phyloP scores from a whole-genome alignment of 2,329 filamentous ascomycete genomes.

The Geosmithia putterillii region DNA sequence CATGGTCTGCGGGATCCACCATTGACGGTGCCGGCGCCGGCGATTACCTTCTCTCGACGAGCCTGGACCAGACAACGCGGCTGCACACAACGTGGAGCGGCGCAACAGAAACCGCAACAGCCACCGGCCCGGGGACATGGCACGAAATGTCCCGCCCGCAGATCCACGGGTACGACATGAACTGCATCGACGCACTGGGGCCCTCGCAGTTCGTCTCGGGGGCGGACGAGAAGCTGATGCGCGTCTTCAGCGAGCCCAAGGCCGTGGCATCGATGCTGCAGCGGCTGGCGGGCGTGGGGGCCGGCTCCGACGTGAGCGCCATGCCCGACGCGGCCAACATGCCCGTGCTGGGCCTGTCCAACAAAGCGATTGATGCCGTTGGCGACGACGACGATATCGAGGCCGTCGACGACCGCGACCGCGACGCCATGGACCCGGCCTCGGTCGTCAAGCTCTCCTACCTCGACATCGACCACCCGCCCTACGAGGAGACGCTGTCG shows the following conservation, averaged over 20 bases:
- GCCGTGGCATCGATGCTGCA: conserved; percentile 66
- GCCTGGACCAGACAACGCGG: conserved; percentile 84
- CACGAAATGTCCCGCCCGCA: conserved; percentile 93
- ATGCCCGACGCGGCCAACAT: conserved; percentile 88
- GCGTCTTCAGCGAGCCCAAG: conserved; percentile 84
- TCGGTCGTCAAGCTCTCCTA: conserved; percentile 46
- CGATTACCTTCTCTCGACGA: conserved; percentile 76
- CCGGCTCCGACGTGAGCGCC: conserved; percentile 16
- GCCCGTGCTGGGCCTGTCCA: conserved; percentile 87
- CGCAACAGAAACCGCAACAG: too few relatives aligned
- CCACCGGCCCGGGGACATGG: conserved; percentile 48
- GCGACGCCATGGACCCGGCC: conserved; percentile 41
- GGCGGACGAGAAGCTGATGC: conserved; percentile 94
- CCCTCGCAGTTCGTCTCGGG: conserved; percentile 77
- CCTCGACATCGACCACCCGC: conserved; percentile 59
- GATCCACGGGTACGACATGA: conserved; percentile 96
- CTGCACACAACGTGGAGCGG: conserved; percentile 68
- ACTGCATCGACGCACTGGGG: conserved; percentile 74
- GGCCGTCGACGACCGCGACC: conserved; percentile 32
- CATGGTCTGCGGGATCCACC: conserved; percentile 77
- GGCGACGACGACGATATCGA: conserved; percentile 34
- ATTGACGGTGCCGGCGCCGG: too few relatives aligned
- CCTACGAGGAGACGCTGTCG: conserved; percentile 79
- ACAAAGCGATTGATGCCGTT: conserved; percentile 68
- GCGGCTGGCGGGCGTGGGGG: conserved; percentile 49